Evolutionary conservation across 352 stramenopile species (phyloP), one percentile per base, ranked within the genome.

Genomic region (Pythium monospermum): DNA sequence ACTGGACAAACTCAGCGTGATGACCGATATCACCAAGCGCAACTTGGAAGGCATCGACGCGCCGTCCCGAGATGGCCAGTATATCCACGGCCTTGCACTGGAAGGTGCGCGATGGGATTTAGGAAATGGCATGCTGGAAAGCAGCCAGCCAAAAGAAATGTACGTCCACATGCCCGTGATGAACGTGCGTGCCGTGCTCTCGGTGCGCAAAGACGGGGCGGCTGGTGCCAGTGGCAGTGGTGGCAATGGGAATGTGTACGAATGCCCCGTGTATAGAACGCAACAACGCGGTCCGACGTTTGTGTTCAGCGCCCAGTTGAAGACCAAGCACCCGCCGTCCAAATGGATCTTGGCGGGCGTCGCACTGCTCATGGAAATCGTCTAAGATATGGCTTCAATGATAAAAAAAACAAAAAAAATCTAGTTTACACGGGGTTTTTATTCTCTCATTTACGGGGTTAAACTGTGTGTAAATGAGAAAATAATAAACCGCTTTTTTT

Each of bases 321-420:
- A 78, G n/a, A 95, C 84, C 25, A 97, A 97, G 44, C 61, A 81
- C 22, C 72, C 85, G 6, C 69, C 83, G 19, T 72, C 86, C 25
- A 97, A 97, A 56, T 97, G 90, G 90, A 69, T 96, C 10, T 69
- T 97, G 27, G 89, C 87, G 8, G 88, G 88, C 18, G 88, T 94
- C 0, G 84, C 87, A 22, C 75, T 97, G 57, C 70, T 97, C 13
- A 81, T 97, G 72, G 90, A 97, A 57, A 68, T 96, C 15, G 73
- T 88, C 11, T n/a, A n/a, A n/a, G n/a, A n/a, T n/a, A n/a, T n/a
- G n/a, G n/a, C n/a, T n/a, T n/a, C n/a, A n/a, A n/a, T 92, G 59
- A 50, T 4, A 54, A 15, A 22, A 42, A 44, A 36, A 26, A 3
- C n/a, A 25, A 19, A 38, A n/a, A 48, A 36, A 33, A 15, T 30